Conservation (phyloP, 163 green algal species). For the Chlorella variabilis region DNA sequence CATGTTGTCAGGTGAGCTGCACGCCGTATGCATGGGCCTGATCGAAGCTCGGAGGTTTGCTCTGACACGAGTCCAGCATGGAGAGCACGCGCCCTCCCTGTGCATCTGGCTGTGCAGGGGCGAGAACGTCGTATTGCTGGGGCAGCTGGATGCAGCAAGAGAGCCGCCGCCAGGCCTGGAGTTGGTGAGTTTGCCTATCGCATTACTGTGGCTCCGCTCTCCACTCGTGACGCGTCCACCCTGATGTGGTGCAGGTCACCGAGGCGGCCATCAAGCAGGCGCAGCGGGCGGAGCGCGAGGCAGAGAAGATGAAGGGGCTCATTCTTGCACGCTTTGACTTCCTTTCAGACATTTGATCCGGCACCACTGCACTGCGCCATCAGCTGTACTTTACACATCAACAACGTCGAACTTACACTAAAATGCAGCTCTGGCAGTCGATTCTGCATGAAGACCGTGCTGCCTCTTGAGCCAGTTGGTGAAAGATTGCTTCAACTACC, state of each 20-base stretch:
- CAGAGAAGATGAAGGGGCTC: slow-evolving; percentile 85
- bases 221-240: too few species aligned
- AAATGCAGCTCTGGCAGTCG: too few species aligned
- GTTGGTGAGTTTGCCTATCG: not conserved
- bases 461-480: too few species aligned
- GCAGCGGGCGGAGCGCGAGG: slow-evolving; percentile 86
- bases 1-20: slow-evolving; percentile 78
- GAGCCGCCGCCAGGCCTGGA: slow-evolving; percentile 55
- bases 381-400: too few species aligned
- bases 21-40: not conserved
- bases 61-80: too few species aligned
- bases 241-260: slow-evolving; percentile 50
- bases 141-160: slow-evolving; percentile 67
- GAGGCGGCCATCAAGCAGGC: slow-evolving; percentile 79
- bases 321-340: slow-evolving; percentile 91
- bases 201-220: too few species aligned
- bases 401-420: too few species aligned
- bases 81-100: too few species aligned
- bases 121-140: slow-evolving; percentile 98
- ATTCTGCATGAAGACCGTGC: too few species aligned
- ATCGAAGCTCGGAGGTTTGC: too few species aligned
- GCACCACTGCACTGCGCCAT: too few species aligned
- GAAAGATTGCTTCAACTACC: too few species aligned
- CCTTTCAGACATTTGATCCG: slow-evolving; percentile 54
- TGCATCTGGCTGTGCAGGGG: slow-evolving; percentile 67